Evolutionary conservation across 345 rosid genomes (phyloP).

Genomic region (Laguncularia racemosa): DNA sequence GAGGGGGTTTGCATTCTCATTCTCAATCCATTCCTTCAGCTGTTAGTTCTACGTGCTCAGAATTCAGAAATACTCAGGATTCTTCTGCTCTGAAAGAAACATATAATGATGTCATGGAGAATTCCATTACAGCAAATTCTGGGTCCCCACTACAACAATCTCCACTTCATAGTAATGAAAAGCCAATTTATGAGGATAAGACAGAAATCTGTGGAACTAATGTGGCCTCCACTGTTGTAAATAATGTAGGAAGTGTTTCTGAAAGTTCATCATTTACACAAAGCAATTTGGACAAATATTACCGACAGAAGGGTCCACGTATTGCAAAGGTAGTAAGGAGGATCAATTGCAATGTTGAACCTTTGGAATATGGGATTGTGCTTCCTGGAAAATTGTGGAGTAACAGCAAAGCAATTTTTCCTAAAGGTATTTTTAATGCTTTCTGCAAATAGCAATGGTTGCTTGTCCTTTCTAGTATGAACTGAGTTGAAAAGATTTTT

Average conservation of each 20-base stretch:
- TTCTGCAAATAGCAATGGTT: no score
- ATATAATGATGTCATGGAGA: conserved; percentile 17
- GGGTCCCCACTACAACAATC: conserved; percentile 14
- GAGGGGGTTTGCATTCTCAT: conserved; percentile 24
- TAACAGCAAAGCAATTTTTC: conserved; percentile 74
- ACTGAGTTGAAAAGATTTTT: no score
- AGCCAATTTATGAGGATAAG: conserved; percentile 28
- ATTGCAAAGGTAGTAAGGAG: conserved; percentile 97
- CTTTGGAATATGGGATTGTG: conserved; percentile 67
- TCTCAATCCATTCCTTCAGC: conserved; percentile 18
- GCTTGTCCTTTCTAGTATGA: no score
- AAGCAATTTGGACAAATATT: conserved; percentile 58
- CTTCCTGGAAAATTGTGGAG: conserved; percentile 85
- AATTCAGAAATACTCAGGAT: conserved; percentile 25
- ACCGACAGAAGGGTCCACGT: conserved; percentile 96
- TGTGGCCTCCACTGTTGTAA: conserved; percentile 28
- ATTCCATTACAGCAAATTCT: conserved; percentile 2
- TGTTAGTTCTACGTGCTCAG: conserved; percentile 21
- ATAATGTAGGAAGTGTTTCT: conserved; percentile 26
- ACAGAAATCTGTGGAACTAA: conserved; percentile 36
- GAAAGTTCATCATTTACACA: conserved; percentile 54
- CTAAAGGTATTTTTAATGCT: conserved; percentile 52
- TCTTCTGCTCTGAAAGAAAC: conserved; percentile 18
- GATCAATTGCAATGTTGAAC: conserved; percentile 90
- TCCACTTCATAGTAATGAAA: conserved; percentile 22